These are phyloP conservation scores for Paspalum vaginatum DNA, from an alignment of 176 grass and related monocot genomes.

Conservation along the genomic window DNA sequence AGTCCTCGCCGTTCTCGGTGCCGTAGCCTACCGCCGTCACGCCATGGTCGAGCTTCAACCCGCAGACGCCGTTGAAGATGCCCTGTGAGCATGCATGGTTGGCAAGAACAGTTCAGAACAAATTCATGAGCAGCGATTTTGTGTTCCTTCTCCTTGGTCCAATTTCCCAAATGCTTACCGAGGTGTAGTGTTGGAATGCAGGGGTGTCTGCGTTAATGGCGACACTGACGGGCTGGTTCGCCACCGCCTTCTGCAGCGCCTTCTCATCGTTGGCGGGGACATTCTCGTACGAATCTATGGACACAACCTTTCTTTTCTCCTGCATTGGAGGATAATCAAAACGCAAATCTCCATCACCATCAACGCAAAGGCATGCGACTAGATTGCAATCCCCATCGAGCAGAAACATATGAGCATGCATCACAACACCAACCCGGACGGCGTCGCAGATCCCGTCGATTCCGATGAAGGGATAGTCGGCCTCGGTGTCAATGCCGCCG, in stretches of 20 bases:
- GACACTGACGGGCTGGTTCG: neutral
- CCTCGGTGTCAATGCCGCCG: constrained; percentile 7
- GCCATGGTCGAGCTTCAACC: constrained; percentile 34
- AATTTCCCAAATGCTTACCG: constrained; percentile 51
- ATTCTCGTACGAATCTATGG: neutral
- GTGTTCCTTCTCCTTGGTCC: neutral
- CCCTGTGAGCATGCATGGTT: neutral
- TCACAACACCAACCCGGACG: neutral
- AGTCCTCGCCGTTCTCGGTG: neutral
- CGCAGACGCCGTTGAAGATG: constrained; percentile 33
- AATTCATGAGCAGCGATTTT: neutral
- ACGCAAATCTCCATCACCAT: neutral
- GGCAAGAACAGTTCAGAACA: neutral
- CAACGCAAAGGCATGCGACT: neutral
- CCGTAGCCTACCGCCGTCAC: constrained; percentile 46
- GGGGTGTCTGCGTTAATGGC: neutral
- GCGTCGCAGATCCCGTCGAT: neutral
- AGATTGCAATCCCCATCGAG: neutral
- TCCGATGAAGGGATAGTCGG: neutral
- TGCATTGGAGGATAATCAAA: neutral
- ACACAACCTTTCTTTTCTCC: neutral
- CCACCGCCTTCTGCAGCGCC: constrained; percentile 21
- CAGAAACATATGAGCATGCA: neutral
- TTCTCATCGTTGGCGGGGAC: neutral
- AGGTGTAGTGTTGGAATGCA: constrained; percentile 52